A percentile compares a stretch with the other conserved stretches of the same genome.
phyloP scores from a whole-genome alignment of 2,329 filamentous ascomycete species.

The Leptographium galeiforme region DNA sequence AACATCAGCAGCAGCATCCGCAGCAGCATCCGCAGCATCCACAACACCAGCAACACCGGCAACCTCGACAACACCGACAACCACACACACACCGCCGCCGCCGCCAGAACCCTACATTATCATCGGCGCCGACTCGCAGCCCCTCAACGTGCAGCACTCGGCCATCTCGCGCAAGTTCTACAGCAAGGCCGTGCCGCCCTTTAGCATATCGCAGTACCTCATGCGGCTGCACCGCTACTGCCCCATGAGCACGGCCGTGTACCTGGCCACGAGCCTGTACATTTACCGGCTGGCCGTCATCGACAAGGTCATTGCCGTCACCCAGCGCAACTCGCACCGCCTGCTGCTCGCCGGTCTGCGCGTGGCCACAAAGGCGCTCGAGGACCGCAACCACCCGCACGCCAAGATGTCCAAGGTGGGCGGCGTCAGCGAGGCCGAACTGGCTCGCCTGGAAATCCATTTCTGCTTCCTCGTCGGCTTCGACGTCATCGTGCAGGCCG shows the following conservation, averaged over 20 bases:
- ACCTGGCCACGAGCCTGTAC: constrained; percentile 78
- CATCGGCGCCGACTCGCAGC: constrained; percentile 56
- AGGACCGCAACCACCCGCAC: constrained; percentile 82
- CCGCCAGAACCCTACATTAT: constrained; percentile 40
- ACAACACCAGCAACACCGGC: neutral
- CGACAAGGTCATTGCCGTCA: constrained; percentile 68
- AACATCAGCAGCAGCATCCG: constrained; percentile 2
- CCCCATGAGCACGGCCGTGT: constrained; percentile 86
- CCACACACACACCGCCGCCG: constrained; percentile 12
- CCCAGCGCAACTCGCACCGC: constrained; percentile 72
- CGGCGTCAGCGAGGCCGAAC: constrained; percentile 68
- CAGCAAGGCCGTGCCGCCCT: constrained; percentile 73
- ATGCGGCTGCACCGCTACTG: constrained; percentile 79
- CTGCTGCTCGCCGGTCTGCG: constrained; percentile 71
- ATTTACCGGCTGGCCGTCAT: constrained; percentile 70
- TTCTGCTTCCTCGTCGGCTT: constrained; percentile 82
- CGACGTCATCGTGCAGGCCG: constrained; percentile 53
- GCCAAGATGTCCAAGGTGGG: constrained; percentile 74
- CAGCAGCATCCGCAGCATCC: constrained; percentile 2
- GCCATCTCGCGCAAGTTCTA: constrained; percentile 89
- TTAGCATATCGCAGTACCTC: constrained; percentile 73
- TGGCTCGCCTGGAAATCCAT: constrained; percentile 76
- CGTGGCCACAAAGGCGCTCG: constrained; percentile 88
- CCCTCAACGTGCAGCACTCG: constrained; percentile 64
- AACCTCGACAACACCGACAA: constrained; percentile 11